These are phyloP conservation scores for Scheffersomyces amazonensis DNA, from an alignment of 805 yeast species.

Conservation along the genomic window DNA sequence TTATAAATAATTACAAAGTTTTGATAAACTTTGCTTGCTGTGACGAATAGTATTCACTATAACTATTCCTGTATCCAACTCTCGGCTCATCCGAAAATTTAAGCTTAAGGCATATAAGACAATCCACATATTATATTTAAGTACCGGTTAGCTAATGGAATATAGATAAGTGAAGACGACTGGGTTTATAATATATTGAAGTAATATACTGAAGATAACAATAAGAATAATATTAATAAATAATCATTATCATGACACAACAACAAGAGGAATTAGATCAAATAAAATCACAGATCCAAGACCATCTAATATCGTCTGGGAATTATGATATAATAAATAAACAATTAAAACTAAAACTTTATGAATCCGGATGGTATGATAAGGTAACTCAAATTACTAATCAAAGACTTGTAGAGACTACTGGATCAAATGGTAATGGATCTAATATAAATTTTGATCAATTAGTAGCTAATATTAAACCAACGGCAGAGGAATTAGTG, in stretches of 20 bases:
- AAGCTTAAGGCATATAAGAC: no score
- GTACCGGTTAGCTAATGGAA: no score
- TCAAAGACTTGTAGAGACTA: conserved; percentile 36
- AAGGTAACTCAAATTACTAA: conserved; percentile 60
- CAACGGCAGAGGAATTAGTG: conserved; percentile 68
- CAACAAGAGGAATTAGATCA: conserved; percentile 36
- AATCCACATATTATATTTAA: no score
- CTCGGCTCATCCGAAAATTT: no score
- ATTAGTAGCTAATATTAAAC: conserved; percentile 52
- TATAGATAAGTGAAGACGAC: no score
- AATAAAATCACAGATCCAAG: conserved; percentile 63
- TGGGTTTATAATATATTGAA: no score
- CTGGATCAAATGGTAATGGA: conserved; percentile 6
- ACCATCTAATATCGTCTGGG: conserved; percentile 70
- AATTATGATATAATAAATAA: conserved; percentile 75
- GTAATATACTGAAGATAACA: no score
- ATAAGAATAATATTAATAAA: no score
- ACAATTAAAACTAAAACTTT: conserved; percentile 58
- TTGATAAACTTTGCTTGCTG: no score
- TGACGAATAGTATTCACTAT: no score
- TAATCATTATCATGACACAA: conserved; percentile 16
- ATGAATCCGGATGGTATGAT: conserved; percentile 86
- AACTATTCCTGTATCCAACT: no score
- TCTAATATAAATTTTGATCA: conserved; percentile 43
- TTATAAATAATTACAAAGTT: no score